Evolutionary conservation across 352 stramenopile species (phyloP).

Genomic region (Phytophthora foliorum): DNA sequence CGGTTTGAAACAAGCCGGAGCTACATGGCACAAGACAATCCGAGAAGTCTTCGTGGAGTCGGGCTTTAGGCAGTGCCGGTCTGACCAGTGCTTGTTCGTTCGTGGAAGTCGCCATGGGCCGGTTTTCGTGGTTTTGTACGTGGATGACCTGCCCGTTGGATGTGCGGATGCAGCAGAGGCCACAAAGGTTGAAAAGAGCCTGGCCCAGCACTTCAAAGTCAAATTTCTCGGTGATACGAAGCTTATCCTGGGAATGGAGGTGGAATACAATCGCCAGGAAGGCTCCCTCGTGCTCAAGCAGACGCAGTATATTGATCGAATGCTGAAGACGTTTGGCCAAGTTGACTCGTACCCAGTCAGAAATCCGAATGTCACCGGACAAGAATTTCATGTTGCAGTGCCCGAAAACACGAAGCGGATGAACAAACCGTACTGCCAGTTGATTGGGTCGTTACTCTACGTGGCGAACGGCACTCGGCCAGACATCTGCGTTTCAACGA

Average conservation of each 20-base stretch:
- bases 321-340: neutral
- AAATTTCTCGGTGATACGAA: constrained; percentile 20
- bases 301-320: neutral
- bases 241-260: constrained; percentile 10
- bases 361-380: constrained; percentile 6
- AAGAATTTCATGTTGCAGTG: constrained; percentile 9
- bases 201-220: constrained; percentile 14
- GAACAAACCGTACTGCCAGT: constrained; percentile 14
- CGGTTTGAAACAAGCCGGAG: constrained; percentile 45
- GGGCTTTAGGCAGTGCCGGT: constrained; percentile 1
- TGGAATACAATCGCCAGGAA: neutral
- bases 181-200: neutral
- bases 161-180: neutral
- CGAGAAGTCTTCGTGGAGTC: neutral
- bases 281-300: neutral
- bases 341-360: neutral
- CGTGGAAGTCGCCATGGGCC: neutral
- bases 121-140: constrained; percentile 24
- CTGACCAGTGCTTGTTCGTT: constrained; percentile 12
- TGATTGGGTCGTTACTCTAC: constrained; percentile 29
- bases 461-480: constrained; percentile 31
- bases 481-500: constrained; percentile 16
- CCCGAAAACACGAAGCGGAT: neutral
- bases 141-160: constrained; percentile 16
- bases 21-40: constrained; percentile 41